These are phyloP conservation scores for Trichocladium antarcticum DNA, from an alignment of 495 filamentous ascomycete species.

Conservation along the genomic window DNA sequence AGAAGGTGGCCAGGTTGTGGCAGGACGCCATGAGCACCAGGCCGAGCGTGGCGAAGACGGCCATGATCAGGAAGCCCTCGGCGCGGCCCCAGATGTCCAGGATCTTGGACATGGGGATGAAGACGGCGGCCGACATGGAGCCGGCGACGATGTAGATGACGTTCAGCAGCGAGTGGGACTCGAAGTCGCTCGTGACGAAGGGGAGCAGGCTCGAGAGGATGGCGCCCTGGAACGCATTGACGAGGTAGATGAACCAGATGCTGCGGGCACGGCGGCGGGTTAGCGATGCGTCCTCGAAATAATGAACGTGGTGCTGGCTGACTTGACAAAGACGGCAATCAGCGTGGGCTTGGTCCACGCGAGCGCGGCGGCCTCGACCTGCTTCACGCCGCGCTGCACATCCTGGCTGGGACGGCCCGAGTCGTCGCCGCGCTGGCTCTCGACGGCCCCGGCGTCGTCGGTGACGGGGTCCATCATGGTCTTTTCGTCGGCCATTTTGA, in stretches of 20 bases:
- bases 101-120: slow-evolving; percentile 25
- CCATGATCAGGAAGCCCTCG: slow-evolving; percentile 20
- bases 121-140: slow-evolving; percentile 15
- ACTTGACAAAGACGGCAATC: slow-evolving; percentile 30
- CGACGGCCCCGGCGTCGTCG: neutral
- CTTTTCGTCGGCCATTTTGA: neutral
- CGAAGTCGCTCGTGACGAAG: slow-evolving; percentile 40
- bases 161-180: slow-evolving; percentile 42
- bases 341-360: slow-evolving; percentile 33
- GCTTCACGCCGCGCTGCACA: slow-evolving; percentile 31
- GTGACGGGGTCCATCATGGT: neutral
- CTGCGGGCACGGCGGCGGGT: slow-evolving; percentile 1
- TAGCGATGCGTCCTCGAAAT: neutral
- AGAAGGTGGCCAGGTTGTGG: slow-evolving; percentile 20
- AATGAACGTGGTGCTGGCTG: neutral
- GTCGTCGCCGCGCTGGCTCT: neutral
- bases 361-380: slow-evolving; percentile 33
- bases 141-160: slow-evolving; percentile 39
- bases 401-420: neutral
- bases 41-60: slow-evolving; percentile 16
- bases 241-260: slow-evolving; percentile 24
- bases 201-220: slow-evolving; percentile 25
- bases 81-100: slow-evolving; percentile 27
- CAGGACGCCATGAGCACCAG: slow-evolving; percentile 24
- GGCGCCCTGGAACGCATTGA: slow-evolving; percentile 32